A percentile compares a stretch with the other conserved stretches of the same genome.
Conservation (phyloP, 2,329 filamentous ascomycete species). For the Diaporthe nobilis region DNA sequence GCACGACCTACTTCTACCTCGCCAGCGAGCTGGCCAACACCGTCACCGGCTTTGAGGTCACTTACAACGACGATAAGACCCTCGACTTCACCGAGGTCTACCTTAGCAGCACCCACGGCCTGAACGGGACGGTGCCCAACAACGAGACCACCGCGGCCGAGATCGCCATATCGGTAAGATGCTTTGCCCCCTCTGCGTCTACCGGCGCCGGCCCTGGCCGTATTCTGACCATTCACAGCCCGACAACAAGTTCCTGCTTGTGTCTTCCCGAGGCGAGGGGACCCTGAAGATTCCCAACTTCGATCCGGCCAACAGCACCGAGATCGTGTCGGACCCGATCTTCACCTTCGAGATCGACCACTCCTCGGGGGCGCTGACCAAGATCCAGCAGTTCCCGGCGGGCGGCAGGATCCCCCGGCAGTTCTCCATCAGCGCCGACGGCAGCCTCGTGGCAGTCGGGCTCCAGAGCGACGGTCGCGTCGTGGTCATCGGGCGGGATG, state of each 20-base stretch:
- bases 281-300: conserved; percentile 63
- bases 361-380: conserved; percentile 66
- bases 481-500: conserved; percentile 73
- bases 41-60: conserved; percentile 69
- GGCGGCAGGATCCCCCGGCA: conserved; percentile 77
- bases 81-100: conserved; percentile 64
- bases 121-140: conserved; percentile 54
- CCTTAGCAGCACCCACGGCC: conserved; percentile 62
- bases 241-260: conserved; percentile 73
- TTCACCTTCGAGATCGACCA: conserved; percentile 71
- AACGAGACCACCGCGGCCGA: conserved; percentile 62
- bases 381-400: conserved; percentile 71
- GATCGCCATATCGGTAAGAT: conserved; percentile 69
- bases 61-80: conserved; percentile 60
- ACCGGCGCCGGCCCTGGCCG: neutral
- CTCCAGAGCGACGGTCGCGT: conserved; percentile 74
- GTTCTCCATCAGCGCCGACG: conserved; percentile 76
- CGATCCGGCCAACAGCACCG: conserved; percentile 54
- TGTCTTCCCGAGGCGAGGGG: conserved; percentile 77
- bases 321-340: conserved; percentile 73
- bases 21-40: conserved; percentile 73
- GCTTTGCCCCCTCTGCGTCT: conserved; percentile 40
- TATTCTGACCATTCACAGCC: conserved; percentile 56
- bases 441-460: conserved; percentile 75
- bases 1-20: conserved; percentile 70